Conservation (phyloP, 2,329 filamentous ascomycete species). For the Scedosporium boydii region DNA sequence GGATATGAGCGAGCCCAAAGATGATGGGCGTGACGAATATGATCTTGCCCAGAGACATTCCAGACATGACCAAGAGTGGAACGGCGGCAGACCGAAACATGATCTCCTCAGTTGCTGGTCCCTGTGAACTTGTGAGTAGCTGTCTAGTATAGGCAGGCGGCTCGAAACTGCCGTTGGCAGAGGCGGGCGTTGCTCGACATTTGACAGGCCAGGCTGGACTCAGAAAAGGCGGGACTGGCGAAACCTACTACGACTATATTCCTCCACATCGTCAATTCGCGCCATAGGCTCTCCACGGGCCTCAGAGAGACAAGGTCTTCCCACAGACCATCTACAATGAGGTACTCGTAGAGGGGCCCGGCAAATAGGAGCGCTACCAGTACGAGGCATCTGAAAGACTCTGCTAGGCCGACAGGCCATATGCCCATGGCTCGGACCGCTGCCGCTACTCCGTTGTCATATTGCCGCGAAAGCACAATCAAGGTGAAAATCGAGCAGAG, state of each 20-base stretch:
- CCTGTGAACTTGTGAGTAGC: constrained; percentile 21
- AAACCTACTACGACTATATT: constrained; percentile 72
- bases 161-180: neutral
- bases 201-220: neutral
- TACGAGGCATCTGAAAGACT: constrained; percentile 53
- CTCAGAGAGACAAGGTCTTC: constrained; percentile 49
- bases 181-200: neutral
- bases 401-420: constrained; percentile 63
- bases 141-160: neutral
- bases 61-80: constrained; percentile 69
- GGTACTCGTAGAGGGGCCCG: constrained; percentile 73
- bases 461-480: constrained; percentile 48
- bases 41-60: constrained; percentile 45
- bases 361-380: constrained; percentile 73
- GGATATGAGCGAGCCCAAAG: constrained; percentile 87
- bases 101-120: constrained; percentile 84
- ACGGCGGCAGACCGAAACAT: constrained; percentile 85
- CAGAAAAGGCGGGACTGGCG: constrained; percentile 2
- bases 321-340: constrained; percentile 65
- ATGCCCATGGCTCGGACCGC: constrained; percentile 65
- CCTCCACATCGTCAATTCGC: constrained; percentile 73
- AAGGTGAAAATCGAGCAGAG: constrained; percentile 58
- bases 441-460: constrained; percentile 35
- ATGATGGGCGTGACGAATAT: constrained; percentile 79
- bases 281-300: constrained; percentile 49